phyloP scores from a whole-genome alignment of 345 rosid genomes.

The Aethionema arabicum region DNA sequence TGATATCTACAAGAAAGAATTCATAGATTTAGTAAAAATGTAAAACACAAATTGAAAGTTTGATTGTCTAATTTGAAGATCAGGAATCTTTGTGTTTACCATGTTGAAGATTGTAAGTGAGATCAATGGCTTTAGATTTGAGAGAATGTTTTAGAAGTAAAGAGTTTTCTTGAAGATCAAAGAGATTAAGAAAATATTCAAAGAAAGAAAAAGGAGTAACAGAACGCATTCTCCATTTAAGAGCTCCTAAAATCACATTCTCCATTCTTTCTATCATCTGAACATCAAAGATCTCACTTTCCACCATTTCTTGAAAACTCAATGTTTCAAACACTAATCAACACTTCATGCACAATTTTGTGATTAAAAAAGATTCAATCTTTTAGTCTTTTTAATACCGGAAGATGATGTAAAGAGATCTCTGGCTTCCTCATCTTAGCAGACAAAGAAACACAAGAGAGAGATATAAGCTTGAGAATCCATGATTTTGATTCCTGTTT shows the following conservation, averaged over 20 bases:
- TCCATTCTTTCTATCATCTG: constrained; percentile 69
- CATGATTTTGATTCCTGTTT: constrained; percentile 57
- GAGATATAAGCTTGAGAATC: constrained; percentile 60
- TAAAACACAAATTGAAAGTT: no score
- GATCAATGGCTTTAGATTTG: constrained; percentile 53
- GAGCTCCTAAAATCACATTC: constrained; percentile 62
- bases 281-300: constrained; percentile 50
- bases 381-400: constrained; percentile 36
- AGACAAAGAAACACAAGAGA: constrained; percentile 68
- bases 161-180: constrained; percentile 53
- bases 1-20: constrained; percentile 43
- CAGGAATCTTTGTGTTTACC: constrained; percentile 37
- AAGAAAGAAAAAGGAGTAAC: constrained; percentile 82
- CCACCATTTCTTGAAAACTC: constrained; percentile 32
- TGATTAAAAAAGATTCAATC: constrained; percentile 21
- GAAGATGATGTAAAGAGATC: constrained; percentile 41
- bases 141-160: constrained; percentile 44
- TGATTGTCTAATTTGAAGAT: no score
- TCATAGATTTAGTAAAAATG: neutral
- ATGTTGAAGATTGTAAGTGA: constrained; percentile 59
- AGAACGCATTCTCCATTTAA: constrained; percentile 92
- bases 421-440: constrained; percentile 72
- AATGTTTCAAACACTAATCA: neutral
- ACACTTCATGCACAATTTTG: neutral
- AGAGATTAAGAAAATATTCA: constrained; percentile 50